A percentile compares a stretch with the other conserved stretches of the same genome.
These are phyloP conservation scores for Trametes versicolor DNA, from an alignment of 1,284 basidiomycete genomes.

Conservation along the genomic window DNA sequence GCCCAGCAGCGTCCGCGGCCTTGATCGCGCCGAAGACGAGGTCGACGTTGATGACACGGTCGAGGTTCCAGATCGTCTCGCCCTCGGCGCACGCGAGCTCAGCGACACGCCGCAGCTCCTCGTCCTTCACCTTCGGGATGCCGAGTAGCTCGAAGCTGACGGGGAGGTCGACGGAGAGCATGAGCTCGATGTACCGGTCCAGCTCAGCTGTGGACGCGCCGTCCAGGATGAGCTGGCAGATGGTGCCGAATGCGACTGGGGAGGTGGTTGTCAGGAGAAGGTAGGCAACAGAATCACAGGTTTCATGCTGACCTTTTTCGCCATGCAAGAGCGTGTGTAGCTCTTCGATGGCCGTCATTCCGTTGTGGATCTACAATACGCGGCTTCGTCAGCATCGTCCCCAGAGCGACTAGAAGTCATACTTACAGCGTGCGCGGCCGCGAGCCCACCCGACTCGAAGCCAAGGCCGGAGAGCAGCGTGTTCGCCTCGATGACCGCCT, in stretches of 20 bases:
- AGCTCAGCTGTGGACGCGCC: slow-evolving; percentile 39
- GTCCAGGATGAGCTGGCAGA: slow-evolving; percentile 47
- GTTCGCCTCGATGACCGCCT: slow-evolving; percentile 49
- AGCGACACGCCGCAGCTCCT: slow-evolving; percentile 43
- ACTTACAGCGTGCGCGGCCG: slow-evolving; percentile 47
- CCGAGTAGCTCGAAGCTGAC: slow-evolving; percentile 46
- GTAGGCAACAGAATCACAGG: neutral
- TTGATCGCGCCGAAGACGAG: slow-evolving; percentile 45
- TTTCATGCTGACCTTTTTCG: slow-evolving; percentile 41
- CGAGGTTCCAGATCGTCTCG: slow-evolving; percentile 50
- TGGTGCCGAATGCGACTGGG: slow-evolving; percentile 46
- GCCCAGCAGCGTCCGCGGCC: slow-evolving; percentile 45
- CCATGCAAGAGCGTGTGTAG: slow-evolving; percentile 46
- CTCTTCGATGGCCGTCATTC: slow-evolving; percentile 45
- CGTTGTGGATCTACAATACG: slow-evolving; percentile 44
- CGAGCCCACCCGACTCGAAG: slow-evolving; percentile 48
- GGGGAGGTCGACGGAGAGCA: slow-evolving; percentile 47
- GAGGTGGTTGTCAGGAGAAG: neutral
- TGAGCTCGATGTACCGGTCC: slow-evolving; percentile 46
- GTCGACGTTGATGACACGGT: slow-evolving; percentile 43
- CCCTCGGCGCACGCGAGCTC: slow-evolving; percentile 41
- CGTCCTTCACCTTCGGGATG: slow-evolving; percentile 44
- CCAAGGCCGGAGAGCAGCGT: slow-evolving; percentile 47
- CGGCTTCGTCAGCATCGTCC: neutral
- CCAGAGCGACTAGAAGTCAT: neutral